These are phyloP conservation scores for Arthroderma sp. DNA, from an alignment of 2,329 filamentous ascomycete species.

Conservation along the genomic window DNA sequence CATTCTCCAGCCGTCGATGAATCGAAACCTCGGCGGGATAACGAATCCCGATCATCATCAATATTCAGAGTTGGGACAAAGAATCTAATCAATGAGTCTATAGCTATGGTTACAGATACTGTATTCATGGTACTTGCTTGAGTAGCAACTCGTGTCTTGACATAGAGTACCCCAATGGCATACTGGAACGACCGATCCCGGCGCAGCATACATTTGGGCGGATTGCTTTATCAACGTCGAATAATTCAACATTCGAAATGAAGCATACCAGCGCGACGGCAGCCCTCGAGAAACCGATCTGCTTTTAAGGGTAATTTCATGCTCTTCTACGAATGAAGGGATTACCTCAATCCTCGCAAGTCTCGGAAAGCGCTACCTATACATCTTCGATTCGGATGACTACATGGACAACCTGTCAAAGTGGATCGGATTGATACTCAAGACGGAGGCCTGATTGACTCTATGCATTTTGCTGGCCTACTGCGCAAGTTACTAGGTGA, in stretches of 20 bases:
- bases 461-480: slow-evolving; percentile 63
- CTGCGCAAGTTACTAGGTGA: slow-evolving; percentile 74
- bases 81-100: slow-evolving; percentile 72
- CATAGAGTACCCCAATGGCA: slow-evolving; percentile 44
- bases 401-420: slow-evolving; percentile 50
- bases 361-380: slow-evolving; percentile 68
- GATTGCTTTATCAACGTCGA: slow-evolving; percentile 68
- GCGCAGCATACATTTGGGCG: slow-evolving; percentile 73
- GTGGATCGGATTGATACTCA: slow-evolving; percentile 60
- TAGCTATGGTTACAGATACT: slow-evolving; percentile 62
- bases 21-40: slow-evolving; percentile 74
- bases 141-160: slow-evolving; percentile 38
- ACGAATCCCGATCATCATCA: slow-evolving; percentile 70
- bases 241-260: slow-evolving; percentile 84
- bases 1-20: slow-evolving; percentile 65
- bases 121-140: slow-evolving; percentile 58
- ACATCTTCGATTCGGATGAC: slow-evolving; percentile 58
- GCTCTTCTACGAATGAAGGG: slow-evolving; percentile 73
- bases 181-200: slow-evolving; percentile 56
- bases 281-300: slow-evolving; percentile 61
- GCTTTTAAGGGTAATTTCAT: slow-evolving; percentile 74
- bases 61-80: slow-evolving; percentile 80
- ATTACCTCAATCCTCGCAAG: slow-evolving; percentile 54
- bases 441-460: slow-evolving; percentile 79
- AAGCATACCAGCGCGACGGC: slow-evolving; percentile 83